phyloP scores from a whole-genome alignment of 345 rosid species.

The Leavenworthia alabamica region DNA sequence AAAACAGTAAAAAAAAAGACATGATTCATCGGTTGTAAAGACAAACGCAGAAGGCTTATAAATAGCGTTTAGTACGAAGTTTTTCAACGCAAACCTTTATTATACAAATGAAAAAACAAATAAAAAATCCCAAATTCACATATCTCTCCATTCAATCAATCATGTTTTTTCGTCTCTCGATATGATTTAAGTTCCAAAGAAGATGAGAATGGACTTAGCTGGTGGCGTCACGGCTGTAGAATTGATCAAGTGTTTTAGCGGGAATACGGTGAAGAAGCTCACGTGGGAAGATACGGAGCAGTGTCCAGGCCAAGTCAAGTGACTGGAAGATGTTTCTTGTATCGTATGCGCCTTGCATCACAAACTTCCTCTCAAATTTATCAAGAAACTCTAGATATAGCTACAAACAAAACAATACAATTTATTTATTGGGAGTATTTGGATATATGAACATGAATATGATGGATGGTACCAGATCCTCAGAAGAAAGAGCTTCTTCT shows the following conservation, averaged over 20 bases:
- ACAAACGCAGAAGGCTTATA: neutral
- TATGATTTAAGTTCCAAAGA: neutral
- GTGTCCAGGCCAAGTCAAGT: constrained; percentile 93
- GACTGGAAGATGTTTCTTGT: constrained; percentile 96
- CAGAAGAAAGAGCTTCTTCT: constrained; percentile 99
- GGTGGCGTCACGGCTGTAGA: constrained; percentile 70
- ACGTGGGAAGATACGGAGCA: constrained; percentile 97
- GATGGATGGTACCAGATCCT: constrained; percentile 55
- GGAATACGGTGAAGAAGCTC: constrained; percentile 99
- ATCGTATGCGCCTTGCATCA: constrained; percentile 95
- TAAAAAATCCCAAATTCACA: constrained; percentile 6
- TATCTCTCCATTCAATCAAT: constrained; percentile 16
- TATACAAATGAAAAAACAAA: constrained; percentile 3
- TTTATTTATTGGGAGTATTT: neutral
- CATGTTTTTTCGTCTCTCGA: constrained; percentile 10
- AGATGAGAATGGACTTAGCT: constrained; percentile 16
- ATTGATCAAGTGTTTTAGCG: constrained; percentile 86
- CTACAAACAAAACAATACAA: constrained; percentile 18
- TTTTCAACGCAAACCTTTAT: constrained; percentile 21
- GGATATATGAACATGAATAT: neutral
- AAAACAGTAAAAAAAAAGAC: constrained; percentile 10
- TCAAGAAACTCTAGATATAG: constrained; percentile 92
- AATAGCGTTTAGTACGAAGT: constrained; percentile 5
- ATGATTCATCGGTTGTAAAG: constrained; percentile 14
- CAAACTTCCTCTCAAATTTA: constrained; percentile 96